These are phyloP conservation scores for Cajanus cajan DNA, from an alignment of 306 rosid species.

Conservation along the genomic window DNA sequence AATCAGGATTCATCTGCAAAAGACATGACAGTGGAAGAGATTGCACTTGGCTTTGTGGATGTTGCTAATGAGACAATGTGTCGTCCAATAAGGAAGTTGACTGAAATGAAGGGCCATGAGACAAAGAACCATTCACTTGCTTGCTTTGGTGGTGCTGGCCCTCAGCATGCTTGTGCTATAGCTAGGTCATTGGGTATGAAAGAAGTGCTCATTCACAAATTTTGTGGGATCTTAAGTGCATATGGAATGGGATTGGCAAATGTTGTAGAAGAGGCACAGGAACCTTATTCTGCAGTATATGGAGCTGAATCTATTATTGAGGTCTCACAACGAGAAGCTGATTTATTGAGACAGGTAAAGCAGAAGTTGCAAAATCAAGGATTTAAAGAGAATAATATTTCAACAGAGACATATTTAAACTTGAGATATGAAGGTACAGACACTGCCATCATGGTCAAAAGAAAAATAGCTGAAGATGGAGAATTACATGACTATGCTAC, in stretches of 20 bases:
- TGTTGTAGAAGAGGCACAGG: constrained; percentile 93
- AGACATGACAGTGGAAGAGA: constrained; percentile 82
- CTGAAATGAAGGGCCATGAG: constrained; percentile 98
- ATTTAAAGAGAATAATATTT: constrained; percentile 66
- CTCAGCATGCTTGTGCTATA: constrained; percentile 96
- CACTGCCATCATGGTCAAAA: constrained; percentile 86
- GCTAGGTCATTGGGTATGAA: constrained; percentile 95
- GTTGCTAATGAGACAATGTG: constrained; percentile 99
- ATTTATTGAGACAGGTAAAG: constrained; percentile 59
- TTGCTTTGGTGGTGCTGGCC: constrained; percentile 99
- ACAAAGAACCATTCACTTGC: constrained; percentile 95
- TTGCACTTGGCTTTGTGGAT: constrained; percentile 83
- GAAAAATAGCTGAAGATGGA: constrained; percentile 47
- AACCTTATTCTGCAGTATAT: constrained; percentile 80
- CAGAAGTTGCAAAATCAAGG: constrained; percentile 77
- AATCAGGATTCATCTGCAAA: constrained; percentile 63
- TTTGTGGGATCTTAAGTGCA: constrained; percentile 93
- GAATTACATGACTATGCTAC: constrained; percentile 49
- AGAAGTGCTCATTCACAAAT: constrained; percentile 82
- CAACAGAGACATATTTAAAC: constrained; percentile 72
- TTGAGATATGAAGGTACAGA: constrained; percentile 96
- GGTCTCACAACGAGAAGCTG: constrained; percentile 61
- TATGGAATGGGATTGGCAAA: constrained; percentile 99
- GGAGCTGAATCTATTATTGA: constrained; percentile 56
- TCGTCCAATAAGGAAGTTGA: constrained; percentile 90